Evolutionary conservation across 441 rosid species (phyloP), one percentile per base, ranked within the genome.

Genomic region (Pelargonium myrrhifolium): DNA sequence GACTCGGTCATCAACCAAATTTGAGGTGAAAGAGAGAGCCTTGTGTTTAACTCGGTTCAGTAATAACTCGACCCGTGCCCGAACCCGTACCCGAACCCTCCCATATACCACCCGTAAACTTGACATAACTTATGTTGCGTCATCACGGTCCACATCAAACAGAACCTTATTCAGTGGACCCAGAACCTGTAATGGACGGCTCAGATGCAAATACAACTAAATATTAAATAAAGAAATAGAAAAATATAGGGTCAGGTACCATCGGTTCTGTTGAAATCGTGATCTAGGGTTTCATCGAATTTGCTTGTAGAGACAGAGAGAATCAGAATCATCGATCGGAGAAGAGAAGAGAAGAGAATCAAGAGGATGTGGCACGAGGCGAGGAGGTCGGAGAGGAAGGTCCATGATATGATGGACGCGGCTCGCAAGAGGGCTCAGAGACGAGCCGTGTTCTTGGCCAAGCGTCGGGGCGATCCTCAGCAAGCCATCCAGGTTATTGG

Each of bases 401-500:
- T 93, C 11, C 99, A 93, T 80, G 99, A 91, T 82, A 81, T 91
- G 89, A 93, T 93, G 99, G 99, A 91, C 86, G 99, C 97, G 0
- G 99, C 99, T 76, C 92, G 99, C 60, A 93, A 91, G 83, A 76
- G 99, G 74, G 99, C 97, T 1, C 97, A 90, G 73, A 72, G 99
- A 35, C 81, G 97, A 64, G 99, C 99, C 47, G 82, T 91, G 22
- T 89, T 82, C 80, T 68, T 93, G 65, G 96, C 99, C 6, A 91
- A 93, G 79, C 77, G 96, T 37, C 91, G 99, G 20, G 99, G 99
- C 68, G 99, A 93, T 73, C 99, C 96, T 15, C 88, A 87, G 68
- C 97, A 89, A 65, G 88, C 92, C 24, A 93, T 93, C 68, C 97
- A 91, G 80, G 85, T 85, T 55, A 70, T 83, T 26, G 88, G 87